Base-by-base conservation (phyloP, 257 asterid species). In the Cynanchum wilfordii region DNA sequence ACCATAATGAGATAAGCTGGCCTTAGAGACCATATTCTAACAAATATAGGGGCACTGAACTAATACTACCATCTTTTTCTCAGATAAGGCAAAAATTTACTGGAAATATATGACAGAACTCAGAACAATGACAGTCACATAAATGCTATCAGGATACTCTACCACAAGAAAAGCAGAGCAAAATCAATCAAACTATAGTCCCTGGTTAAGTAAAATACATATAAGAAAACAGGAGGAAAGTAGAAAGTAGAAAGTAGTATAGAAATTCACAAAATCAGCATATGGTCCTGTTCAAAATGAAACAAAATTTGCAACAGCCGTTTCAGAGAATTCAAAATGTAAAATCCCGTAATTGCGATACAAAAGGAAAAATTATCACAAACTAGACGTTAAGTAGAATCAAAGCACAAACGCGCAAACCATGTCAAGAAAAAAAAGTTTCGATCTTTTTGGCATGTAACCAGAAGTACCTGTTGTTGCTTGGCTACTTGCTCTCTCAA, bases 401-500 rank as follows among this genome's bases (percentile, higher is more conserved):
- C 17, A 33, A 22, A 33, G 20, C 11, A n/a, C 3, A 64, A 64
- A 2, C 17, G 25, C 5, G 16, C 15, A 16, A 30, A 51, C 25
- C 20, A 38, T 12, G 29, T 4, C 36, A 17, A 22, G n/a, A 56
- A 20, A n/a, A 49, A 56, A 36, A 49, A 56, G 16, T 45, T 12
- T 50, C 51, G 3, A 22, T 51, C 22, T 20, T 30, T 33, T 50
- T 25, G 13, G 25, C 29, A 66, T 13, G n/a, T 20, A 55, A 25
- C 40, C 40, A 60, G 45, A 42, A 49, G 27, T 60, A 91, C 98
- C 98, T 94, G 97, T 27, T 94, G 98, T 66, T 94, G 98, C 79
- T 87, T 87, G 45, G 98, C 98, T 52, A 94, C 98, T 86, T 94
- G 97, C 72, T 91, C 97, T 72, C 98, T 87, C 49, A 94, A 78